Evolutionary conservation across 768 basidiomycete genomes (phyloP).

Genomic region (Thelephora ganbajun): DNA sequence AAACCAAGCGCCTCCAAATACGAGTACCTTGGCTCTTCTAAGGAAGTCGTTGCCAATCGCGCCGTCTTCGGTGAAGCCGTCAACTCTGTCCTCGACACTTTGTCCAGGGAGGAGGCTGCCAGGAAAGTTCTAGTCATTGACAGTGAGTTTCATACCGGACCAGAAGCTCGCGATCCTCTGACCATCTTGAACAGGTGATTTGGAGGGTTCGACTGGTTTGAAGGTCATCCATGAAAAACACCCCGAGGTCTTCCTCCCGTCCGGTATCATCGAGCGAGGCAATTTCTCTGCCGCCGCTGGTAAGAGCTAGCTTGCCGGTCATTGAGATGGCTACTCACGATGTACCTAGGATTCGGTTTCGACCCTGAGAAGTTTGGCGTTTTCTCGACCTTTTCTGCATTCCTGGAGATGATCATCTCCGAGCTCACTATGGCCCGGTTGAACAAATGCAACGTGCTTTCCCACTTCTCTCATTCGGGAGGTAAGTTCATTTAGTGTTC

Average conservation of each 20-base stretch:
- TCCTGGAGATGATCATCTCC: slow-evolving; percentile 83
- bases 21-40: slow-evolving; percentile 54
- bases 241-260: slow-evolving; percentile 74
- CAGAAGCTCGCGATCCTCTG: not conserved
- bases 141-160: slow-evolving; percentile 28
- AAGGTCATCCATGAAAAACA: slow-evolving; percentile 84
- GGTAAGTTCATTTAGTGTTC: slow-evolving; percentile 25
- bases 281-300: slow-evolving; percentile 69
- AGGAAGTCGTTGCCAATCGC: slow-evolving; percentile 69
- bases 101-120: slow-evolving; percentile 63
- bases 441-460: slow-evolving; percentile 78
- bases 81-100: slow-evolving; percentile 57
- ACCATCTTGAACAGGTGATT: slow-evolving; percentile 37
- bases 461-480: slow-evolving; percentile 84
- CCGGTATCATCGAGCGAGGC: slow-evolving; percentile 80
- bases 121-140: slow-evolving; percentile 82
- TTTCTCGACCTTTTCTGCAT: slow-evolving; percentile 84
- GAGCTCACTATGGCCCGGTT: slow-evolving; percentile 89
- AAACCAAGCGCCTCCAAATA: slow-evolving; percentile 43
- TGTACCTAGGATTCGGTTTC: slow-evolving; percentile 58
- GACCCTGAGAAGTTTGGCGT: slow-evolving; percentile 72
- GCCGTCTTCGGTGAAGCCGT: slow-evolving; percentile 81
- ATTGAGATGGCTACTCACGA: not conserved
- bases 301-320: not conserved
- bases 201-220: slow-evolving; percentile 83